Conservation (phyloP, 495 filamentous ascomycete species). For the Podospora appendiculata region DNA sequence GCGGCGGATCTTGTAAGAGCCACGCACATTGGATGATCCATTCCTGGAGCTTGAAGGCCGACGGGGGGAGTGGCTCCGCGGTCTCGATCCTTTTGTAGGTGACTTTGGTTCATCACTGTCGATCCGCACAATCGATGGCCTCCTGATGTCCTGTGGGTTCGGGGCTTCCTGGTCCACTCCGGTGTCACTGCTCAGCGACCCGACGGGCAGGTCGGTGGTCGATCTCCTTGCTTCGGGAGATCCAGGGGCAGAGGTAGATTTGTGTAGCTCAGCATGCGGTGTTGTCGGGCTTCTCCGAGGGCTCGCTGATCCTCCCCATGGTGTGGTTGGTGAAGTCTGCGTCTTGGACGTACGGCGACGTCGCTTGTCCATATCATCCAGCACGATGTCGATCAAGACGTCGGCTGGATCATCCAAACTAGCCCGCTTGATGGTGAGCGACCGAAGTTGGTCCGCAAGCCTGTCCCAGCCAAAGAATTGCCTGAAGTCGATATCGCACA, state of each 20-base stretch:
- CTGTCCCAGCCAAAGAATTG: conserved; percentile 97
- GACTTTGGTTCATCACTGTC: conserved; percentile 34
- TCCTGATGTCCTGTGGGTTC: conserved; percentile 22
- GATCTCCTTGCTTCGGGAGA: conserved; percentile 52
- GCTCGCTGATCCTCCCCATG: conserved; percentile 54
- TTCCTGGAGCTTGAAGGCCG: conserved; percentile 67
- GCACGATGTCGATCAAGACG: conserved; percentile 80
- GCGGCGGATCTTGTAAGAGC: conserved; percentile 63
- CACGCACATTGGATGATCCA: conserved; percentile 52
- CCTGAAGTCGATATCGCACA: conserved; percentile 90
- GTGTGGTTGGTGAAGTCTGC: conserved; percentile 65
- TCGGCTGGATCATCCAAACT: conserved; percentile 85
- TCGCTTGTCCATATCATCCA: conserved; percentile 92
- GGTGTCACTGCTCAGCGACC: conserved; percentile 36
- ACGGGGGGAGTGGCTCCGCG: conserved; percentile 72
- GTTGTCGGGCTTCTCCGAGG: conserved; percentile 48
- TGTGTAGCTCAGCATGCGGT: conserved; percentile 48
- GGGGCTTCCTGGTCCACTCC: conserved; percentile 27
- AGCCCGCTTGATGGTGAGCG: conserved; percentile 81
- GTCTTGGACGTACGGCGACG: conserved; percentile 79
- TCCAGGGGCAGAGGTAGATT: conserved; percentile 53
- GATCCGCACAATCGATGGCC: conserved; percentile 29
- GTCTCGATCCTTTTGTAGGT: conserved; percentile 35
- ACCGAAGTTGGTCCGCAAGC: conserved; percentile 82
- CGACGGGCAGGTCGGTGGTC: conserved; percentile 34